Conservation (phyloP, 352 stramenopile genomes). For the Phytophthora cactorum region DNA sequence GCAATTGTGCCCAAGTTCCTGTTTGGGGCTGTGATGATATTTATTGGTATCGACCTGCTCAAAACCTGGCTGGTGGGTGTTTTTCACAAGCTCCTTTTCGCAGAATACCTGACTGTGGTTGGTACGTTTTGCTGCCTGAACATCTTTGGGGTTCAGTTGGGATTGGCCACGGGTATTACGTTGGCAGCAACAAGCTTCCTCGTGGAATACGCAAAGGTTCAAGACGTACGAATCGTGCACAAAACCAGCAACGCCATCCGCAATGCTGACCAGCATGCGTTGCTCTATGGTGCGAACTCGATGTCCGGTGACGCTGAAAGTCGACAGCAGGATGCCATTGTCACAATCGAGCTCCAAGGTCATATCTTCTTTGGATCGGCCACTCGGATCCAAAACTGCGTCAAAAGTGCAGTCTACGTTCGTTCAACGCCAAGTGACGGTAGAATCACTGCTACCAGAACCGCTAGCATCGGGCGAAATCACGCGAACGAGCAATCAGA, state of each 20-base stretch:
- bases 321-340: constrained; percentile 57
- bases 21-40: constrained; percentile 96
- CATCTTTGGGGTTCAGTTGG: constrained; percentile 90
- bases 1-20: constrained; percentile 95
- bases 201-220: constrained; percentile 76
- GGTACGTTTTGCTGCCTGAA: constrained; percentile 93
- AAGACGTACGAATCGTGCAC: constrained; percentile 60
- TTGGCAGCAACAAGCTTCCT: constrained; percentile 81
- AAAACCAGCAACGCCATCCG: constrained; percentile 74
- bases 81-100: constrained; percentile 61
- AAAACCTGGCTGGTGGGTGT: constrained; percentile 75
- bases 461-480: not conserved
- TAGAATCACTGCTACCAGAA: not conserved
- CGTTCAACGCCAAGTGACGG: constrained; percentile 3
- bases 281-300: constrained; percentile 46
- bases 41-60: constrained; percentile 97
- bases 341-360: constrained; percentile 70
- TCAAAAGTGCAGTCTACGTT: constrained; percentile 73
- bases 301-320: constrained; percentile 10
- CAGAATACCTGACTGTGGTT: constrained; percentile 92
- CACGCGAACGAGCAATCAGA: constrained; percentile 7
- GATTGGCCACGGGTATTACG: constrained; percentile 54
- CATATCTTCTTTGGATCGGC: constrained; percentile 85
- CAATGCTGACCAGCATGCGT: constrained; percentile 64
- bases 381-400: constrained; percentile 68